A percentile compares a stretch with the other conserved stretches of the same genome.
phyloP scores from a whole-genome alignment of 2,329 filamentous ascomycete genomes.

The Hymenoscyphus salicellus region DNA sequence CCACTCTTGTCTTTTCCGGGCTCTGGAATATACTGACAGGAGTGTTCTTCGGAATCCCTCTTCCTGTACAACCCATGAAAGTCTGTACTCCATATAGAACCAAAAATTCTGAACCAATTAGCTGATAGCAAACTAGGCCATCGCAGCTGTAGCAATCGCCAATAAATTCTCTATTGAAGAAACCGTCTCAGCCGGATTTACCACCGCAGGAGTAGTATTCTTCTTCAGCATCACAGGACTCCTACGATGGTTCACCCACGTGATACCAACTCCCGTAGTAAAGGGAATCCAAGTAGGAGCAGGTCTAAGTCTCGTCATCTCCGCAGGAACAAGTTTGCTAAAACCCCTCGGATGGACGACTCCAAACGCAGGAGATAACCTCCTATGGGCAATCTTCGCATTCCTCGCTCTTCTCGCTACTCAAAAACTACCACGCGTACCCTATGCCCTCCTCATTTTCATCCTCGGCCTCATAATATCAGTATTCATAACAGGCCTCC shows the following conservation, averaged over 20 bases:
- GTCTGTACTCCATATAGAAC: slow-evolving; percentile 34
- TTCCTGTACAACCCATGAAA: slow-evolving; percentile 89
- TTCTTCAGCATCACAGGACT: slow-evolving; percentile 76
- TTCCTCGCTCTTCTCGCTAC: slow-evolving; percentile 70
- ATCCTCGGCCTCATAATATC: slow-evolving; percentile 66
- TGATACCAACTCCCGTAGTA: slow-evolving; percentile 74
- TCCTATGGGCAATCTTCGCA: slow-evolving; percentile 70
- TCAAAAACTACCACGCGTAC: slow-evolving; percentile 62
- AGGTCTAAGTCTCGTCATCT: slow-evolving; percentile 76
- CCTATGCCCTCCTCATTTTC: slow-evolving; percentile 76
- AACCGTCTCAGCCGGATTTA: slow-evolving; percentile 79
- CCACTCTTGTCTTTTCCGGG: slow-evolving; percentile 85
- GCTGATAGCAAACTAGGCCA: slow-evolving; percentile 52
- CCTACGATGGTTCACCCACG: slow-evolving; percentile 68
- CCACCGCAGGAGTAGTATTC: slow-evolving; percentile 70
- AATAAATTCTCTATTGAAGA: slow-evolving; percentile 63
- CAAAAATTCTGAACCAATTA: slow-evolving; percentile 39
- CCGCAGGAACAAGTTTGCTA: slow-evolving; percentile 68
- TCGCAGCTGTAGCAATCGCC: slow-evolving; percentile 84
- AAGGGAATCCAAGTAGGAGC: slow-evolving; percentile 95
- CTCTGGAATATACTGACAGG: slow-evolving; percentile 84
- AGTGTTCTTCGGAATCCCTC: slow-evolving; percentile 76
- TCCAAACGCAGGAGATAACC: slow-evolving; percentile 70
- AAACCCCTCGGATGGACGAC: slow-evolving; percentile 64
- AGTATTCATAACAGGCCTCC: slow-evolving; percentile 41